Evolutionary conservation across 2,329 filamentous ascomycete species (phyloP).

Genomic region (Trichoderma sp.): DNA sequence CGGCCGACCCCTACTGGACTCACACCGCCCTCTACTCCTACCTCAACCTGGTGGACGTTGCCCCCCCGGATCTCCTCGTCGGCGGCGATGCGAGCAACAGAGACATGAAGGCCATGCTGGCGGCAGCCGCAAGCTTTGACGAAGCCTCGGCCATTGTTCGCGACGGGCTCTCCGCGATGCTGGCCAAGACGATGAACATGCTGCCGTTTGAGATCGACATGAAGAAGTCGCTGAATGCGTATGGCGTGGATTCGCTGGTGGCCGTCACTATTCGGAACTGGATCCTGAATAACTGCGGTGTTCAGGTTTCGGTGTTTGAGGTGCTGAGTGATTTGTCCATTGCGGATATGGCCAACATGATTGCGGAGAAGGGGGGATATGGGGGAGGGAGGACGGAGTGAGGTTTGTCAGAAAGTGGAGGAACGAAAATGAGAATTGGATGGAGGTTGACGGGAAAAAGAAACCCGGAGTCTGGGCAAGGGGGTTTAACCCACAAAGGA

Average conservation of each 20-base stretch:
- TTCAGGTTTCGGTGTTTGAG: slow-evolving; percentile 52
- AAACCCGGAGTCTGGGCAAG: neutral
- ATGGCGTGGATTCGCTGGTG: slow-evolving; percentile 57
- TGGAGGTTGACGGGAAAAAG: neutral
- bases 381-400: slow-evolving; percentile 28
- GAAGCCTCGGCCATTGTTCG: slow-evolving; percentile 43
- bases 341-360: slow-evolving; percentile 41
- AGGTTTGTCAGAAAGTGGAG: neutral
- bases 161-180: slow-evolving; percentile 44
- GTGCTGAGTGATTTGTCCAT: slow-evolving; percentile 50
- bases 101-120: slow-evolving; percentile 41
- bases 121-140: slow-evolving; percentile 34
- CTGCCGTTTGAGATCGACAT: slow-evolving; percentile 49
- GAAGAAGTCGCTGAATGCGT: slow-evolving; percentile 46
- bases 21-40: slow-evolving; percentile 52
- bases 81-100: slow-evolving; percentile 29
- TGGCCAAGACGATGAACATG: slow-evolving; percentile 51
- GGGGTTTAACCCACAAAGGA: neutral
- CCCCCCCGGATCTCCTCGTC: slow-evolving; percentile 36
- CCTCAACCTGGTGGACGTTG: slow-evolving; percentile 53
- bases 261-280: slow-evolving; percentile 57
- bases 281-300: slow-evolving; percentile 49
- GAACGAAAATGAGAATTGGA: neutral
- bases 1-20: slow-evolving; percentile 58
- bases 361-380: slow-evolving; percentile 42